These are phyloP conservation scores for Cornus kousa DNA, from an alignment of 148 eudicot genomes.

Conservation along the genomic window DNA sequence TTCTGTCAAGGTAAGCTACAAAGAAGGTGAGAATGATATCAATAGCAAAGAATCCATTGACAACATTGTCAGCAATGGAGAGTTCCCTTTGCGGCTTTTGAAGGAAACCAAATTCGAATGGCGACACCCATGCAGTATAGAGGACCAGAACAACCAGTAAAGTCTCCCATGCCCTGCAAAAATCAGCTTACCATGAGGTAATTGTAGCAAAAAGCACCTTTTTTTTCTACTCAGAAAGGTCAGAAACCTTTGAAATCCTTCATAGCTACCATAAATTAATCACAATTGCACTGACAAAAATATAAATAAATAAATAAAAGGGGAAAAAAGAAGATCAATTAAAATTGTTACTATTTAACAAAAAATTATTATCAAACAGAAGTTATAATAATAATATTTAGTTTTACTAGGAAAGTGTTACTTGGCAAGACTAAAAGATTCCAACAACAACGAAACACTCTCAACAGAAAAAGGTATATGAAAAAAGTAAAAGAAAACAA, in stretches of 20 bases:
- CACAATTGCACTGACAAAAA: no score
- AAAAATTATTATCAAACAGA: no score
- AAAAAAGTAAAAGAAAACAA: not conserved
- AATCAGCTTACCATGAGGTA: conserved; percentile 4
- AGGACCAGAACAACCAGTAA: conserved; percentile 53
- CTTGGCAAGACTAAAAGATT: not conserved
- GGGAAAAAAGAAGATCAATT: not conserved
- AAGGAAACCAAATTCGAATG: conserved; percentile 65
- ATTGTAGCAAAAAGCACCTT: not conserved
- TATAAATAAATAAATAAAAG: no score
- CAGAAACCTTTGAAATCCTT: not conserved
- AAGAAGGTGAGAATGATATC: conserved; percentile 69
- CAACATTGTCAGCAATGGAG: conserved; percentile 49
- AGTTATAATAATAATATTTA: not conserved
- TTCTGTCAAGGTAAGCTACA: conserved; percentile 60
- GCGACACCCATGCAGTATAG: conserved; percentile 79
- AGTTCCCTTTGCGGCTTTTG: conserved; percentile 35
- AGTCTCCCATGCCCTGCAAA: conserved; percentile 64
- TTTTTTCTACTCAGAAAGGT: not conserved
- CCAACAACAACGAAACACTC: not conserved
- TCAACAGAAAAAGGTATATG: not conserved
- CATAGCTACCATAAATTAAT: not conserved
- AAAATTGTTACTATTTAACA: not conserved
- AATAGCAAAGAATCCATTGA: conserved; percentile 58
- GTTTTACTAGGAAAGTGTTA: not conserved